phyloP scores from a whole-genome alignment of 1,284 basidiomycete species.

The Ceratobasidium sp. region DNA sequence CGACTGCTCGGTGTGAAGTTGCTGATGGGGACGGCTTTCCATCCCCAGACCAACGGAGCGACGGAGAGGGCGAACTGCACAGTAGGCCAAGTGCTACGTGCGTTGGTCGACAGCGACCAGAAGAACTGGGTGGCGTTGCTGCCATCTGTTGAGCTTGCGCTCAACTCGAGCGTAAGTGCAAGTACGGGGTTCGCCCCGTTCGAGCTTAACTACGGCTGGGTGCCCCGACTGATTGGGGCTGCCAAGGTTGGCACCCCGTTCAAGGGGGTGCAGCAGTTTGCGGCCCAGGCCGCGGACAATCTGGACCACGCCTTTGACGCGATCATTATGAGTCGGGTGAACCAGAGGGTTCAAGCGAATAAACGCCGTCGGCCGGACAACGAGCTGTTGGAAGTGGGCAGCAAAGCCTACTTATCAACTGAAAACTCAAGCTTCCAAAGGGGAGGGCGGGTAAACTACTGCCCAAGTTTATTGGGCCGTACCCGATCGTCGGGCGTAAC shows the following conservation, averaged over 20 bases:
- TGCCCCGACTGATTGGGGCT: constrained; percentile 49
- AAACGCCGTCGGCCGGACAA: constrained; percentile 10
- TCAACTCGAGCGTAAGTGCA: constrained; percentile 54
- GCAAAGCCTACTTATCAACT: constrained; percentile 57
- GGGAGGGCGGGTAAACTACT: constrained; percentile 19
- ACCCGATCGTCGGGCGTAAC: constrained; percentile 5
- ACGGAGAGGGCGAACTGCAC: neutral
- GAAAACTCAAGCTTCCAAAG: constrained; percentile 54
- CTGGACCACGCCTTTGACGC: constrained; percentile 51
- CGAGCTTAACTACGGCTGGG: constrained; percentile 54
- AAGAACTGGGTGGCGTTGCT: constrained; percentile 59
- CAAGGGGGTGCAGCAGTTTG: constrained; percentile 8
- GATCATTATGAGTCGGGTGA: constrained; percentile 52
- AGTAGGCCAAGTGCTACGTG: constrained; percentile 57
- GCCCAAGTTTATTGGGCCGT: constrained; percentile 45
- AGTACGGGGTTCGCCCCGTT: constrained; percentile 58
- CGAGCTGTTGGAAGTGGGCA: constrained; percentile 50
- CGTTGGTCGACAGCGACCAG: constrained; percentile 56
- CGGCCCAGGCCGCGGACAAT: neutral
- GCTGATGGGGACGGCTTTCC: constrained; percentile 55
- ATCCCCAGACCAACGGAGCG: constrained; percentile 4
- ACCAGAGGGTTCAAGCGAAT: constrained; percentile 54
- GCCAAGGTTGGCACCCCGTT: neutral
- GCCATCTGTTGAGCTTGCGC: constrained; percentile 59
- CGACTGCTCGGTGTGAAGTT: constrained; percentile 57